A percentile compares a stretch with the other conserved stretches of the same genome.
These are phyloP conservation scores for Podospora comata DNA, from an alignment of 495 filamentous ascomycete species.

Conservation along the genomic window DNA sequence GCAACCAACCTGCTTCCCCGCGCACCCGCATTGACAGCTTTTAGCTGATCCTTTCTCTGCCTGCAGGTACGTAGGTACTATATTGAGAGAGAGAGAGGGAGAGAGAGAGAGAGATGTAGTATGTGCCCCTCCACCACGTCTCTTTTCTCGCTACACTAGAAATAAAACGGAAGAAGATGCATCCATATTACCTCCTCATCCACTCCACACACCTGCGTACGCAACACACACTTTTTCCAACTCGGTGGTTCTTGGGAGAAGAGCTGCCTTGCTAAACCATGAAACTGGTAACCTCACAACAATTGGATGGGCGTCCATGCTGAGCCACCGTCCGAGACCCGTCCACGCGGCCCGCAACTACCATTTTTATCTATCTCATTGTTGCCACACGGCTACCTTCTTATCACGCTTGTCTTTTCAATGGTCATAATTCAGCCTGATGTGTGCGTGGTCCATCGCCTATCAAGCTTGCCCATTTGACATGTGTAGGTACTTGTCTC, in stretches of 20 bases:
- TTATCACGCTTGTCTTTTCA: background rate
- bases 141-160: background rate
- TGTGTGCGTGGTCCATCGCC: background rate
- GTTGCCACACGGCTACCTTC: background rate
- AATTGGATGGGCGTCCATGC: background rate
- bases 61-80: background rate
- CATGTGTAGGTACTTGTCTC: too few relatives aligned
- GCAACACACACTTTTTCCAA: background rate
- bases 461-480: too few relatives aligned
- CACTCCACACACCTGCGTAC: background rate
- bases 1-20: background rate
- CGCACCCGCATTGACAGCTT: background rate
- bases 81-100: background rate
- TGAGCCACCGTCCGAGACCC: background rate
- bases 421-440: background rate
- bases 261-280: background rate
- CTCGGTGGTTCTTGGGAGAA: background rate
- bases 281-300: background rate
- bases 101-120: background rate
- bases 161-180: background rate
- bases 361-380: background rate
- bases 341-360: background rate
- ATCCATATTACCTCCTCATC: background rate
- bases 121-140: background rate
- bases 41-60: background rate